Evolutionary conservation across 495 filamentous ascomycete genomes (phyloP).

Genomic region (Melanomma pulvis-pyrius): DNA sequence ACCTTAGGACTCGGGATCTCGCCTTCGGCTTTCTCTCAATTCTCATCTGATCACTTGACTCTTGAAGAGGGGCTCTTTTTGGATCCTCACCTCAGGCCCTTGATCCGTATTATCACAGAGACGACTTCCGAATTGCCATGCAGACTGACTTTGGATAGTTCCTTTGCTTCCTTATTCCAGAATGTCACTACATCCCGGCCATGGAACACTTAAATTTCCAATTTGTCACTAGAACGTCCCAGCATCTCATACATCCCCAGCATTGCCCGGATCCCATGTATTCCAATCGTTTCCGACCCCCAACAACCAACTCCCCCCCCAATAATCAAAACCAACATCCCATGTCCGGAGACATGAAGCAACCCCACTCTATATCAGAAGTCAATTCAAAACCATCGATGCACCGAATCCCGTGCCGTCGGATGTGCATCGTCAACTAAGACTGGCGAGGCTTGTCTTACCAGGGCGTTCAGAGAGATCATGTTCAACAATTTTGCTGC

Average conservation of each 20-base stretch:
- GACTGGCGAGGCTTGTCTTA: neutral
- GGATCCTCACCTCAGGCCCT: neutral
- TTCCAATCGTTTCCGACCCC: constrained; percentile 22
- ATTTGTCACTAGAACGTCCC: neutral
- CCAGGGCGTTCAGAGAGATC: neutral
- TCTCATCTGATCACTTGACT: neutral
- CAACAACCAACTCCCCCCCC: neutral
- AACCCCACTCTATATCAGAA: constrained; percentile 28
- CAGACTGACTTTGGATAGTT: neutral
- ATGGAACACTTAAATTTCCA: neutral
- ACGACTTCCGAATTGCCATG: neutral
- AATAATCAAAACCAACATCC: neutral
- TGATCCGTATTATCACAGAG: neutral
- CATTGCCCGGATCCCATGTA: constrained; percentile 26
- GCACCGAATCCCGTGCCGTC: neutral
- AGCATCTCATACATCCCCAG: constrained; percentile 28
- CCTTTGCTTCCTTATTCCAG: neutral
- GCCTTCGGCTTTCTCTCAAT: neutral
- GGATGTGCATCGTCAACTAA: neutral
- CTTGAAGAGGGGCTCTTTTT: neutral
- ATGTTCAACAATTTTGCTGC: neutral
- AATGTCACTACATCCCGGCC: neutral
- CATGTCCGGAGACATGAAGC: constrained; percentile 12
- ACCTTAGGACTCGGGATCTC: neutral
- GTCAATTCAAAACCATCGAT: neutral